A percentile compares a stretch with the other conserved stretches of the same genome.
Evolutionary conservation across 768 basidiomycete genomes (phyloP).

Genomic region (Suillus subluteus): DNA sequence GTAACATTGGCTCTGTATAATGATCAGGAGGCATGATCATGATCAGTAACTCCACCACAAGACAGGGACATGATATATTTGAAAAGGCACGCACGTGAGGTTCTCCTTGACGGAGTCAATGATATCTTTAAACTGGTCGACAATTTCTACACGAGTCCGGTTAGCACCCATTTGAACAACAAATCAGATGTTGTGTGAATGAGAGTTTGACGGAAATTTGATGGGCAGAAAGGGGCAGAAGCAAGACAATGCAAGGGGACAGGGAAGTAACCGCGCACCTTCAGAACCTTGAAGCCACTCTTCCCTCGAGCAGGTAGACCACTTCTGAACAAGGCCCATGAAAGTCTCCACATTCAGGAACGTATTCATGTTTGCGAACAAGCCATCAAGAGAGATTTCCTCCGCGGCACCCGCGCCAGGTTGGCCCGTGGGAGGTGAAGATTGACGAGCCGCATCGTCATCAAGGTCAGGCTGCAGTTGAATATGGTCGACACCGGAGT

Average conservation of each 20-base stretch:
- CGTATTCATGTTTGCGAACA: conserved; percentile 26
- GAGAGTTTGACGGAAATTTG: conserved; percentile 20
- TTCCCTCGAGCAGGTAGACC: conserved; percentile 32
- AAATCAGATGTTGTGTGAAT: conserved; percentile 24
- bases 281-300: conserved; percentile 36
- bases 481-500: not conserved
- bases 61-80: not conserved
- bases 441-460: not conserved
- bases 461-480: not conserved
- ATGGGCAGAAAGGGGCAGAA: conserved; percentile 23
- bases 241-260: not conserved
- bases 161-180: not conserved
- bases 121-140: conserved; percentile 8
- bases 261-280: conserved; percentile 19
- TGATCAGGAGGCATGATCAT: conserved; percentile 8
- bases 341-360: conserved; percentile 27
- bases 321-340: conserved; percentile 26
- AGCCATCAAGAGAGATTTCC: conserved; percentile 16
- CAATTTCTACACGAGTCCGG: conserved; percentile 7
- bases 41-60: conserved; percentile 12
- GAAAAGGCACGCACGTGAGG: conserved; percentile 26
- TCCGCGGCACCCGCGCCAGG: conserved; percentile 1
- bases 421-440: not conserved
- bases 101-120: conserved; percentile 30
- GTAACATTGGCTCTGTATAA: conserved; percentile 25